phyloP scores from a whole-genome alignment of 345 rosid species.

The Passiflora organensis region DNA sequence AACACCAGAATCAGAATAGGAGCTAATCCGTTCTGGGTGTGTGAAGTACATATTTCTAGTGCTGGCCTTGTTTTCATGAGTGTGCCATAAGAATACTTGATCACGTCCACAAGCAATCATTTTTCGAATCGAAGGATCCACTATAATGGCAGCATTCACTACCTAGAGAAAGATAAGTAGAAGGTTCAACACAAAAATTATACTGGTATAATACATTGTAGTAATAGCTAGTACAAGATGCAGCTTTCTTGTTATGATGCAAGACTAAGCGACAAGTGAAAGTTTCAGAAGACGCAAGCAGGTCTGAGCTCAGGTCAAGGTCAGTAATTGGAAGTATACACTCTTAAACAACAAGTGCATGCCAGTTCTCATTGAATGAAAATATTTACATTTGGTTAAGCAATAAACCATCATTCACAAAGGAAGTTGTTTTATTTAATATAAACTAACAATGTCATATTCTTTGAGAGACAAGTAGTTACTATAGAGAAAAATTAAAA shows the following conservation, averaged over 20 bases:
- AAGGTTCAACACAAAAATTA: background rate
- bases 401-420: no score
- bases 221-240: background rate
- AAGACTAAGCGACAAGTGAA: background rate
- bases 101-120: conserved; percentile 64
- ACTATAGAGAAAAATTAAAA: conserved; percentile 6
- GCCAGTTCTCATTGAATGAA: no score
- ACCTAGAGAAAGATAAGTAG: conserved; percentile 34
- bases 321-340: no score
- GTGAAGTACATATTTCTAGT: conserved; percentile 13
- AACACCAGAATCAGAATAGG: conserved; percentile 11
- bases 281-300: background rate
- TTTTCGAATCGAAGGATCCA: conserved; percentile 53
- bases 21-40: conserved; percentile 10
- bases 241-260: no score
- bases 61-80: conserved; percentile 15
- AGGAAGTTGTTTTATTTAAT: no score
- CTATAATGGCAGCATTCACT: conserved; percentile 77
- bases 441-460: background rate
- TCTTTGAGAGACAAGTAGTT: background rate
- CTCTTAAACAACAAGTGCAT: no score
- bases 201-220: no score
- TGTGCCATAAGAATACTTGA: conserved; percentile 37
- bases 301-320: no score
- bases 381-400: no score